A percentile compares a stretch with the other conserved stretches of the same genome.
Conservation (phyloP, 2,329 filamentous ascomycete species). For the Myriosclerotinia scirpicola region DNA sequence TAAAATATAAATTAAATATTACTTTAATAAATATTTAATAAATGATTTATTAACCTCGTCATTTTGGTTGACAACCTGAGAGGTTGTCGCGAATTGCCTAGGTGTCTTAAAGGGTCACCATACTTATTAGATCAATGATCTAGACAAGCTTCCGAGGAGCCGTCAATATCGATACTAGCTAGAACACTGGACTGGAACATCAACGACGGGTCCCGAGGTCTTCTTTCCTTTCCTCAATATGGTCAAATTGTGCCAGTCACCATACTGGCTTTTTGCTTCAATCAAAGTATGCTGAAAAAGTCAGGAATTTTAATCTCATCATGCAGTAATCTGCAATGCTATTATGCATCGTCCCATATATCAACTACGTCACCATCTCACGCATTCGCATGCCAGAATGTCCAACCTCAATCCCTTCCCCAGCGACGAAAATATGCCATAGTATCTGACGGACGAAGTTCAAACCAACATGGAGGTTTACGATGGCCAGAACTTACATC, state of each 20-base stretch:
- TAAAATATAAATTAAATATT: too few species aligned
- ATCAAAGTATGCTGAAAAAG: slow-evolving; percentile 49
- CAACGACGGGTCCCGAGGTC: background rate
- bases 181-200: background rate
- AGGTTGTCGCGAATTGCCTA: too few species aligned
- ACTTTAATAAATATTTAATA: too few species aligned
- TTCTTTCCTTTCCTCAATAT: background rate
- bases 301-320: slow-evolving; percentile 43
- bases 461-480: slow-evolving; percentile 39
- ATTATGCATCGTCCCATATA: slow-evolving; percentile 41
- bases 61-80: too few species aligned
- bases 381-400: background rate
- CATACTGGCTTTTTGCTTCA: slow-evolving; percentile 1
- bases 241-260: slow-evolving; percentile 8
- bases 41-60: too few species aligned
- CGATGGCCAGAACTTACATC: slow-evolving; percentile 40
- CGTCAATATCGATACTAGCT: slow-evolving; percentile 1
- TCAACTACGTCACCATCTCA: slow-evolving; percentile 38
- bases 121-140: slow-evolving; percentile 10
- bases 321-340: slow-evolving; percentile 37
- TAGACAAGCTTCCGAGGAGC: slow-evolving; percentile 9
- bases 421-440: slow-evolving; percentile 43
- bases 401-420: slow-evolving; percentile 18
- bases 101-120: background rate
- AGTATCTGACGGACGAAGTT: slow-evolving; percentile 42